A percentile compares a stretch with the other conserved stretches of the same genome.
Conservation (phyloP, 495 filamentous ascomycete genomes). For the Xylaria flabelliformis region DNA sequence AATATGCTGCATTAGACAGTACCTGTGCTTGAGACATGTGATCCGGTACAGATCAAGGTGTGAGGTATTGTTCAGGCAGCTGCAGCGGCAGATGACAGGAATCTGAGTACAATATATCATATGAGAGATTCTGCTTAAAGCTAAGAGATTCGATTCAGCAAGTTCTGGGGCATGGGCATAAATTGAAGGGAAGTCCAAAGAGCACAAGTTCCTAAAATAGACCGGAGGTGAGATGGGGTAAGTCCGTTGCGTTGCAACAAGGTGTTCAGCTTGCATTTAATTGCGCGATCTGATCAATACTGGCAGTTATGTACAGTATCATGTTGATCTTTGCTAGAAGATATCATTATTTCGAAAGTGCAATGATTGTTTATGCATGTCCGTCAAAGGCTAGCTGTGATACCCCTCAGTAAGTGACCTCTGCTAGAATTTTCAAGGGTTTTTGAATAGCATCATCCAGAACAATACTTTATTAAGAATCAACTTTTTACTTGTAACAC, state of each 20-base stretch:
- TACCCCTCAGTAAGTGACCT: not conserved
- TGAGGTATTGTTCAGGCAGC: not conserved
- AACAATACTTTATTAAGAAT: not conserved
- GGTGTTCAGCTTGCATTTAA: not conserved
- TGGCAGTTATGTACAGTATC: not conserved
- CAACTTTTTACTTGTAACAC: not conserved
- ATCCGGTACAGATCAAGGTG: not conserved
- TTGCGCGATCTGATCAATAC: not conserved
- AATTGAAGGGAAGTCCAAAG: not conserved
- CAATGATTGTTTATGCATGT: not conserved
- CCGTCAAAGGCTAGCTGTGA: not conserved
- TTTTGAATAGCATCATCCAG: not conserved
- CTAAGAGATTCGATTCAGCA: not conserved
- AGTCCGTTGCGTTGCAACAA: not conserved
- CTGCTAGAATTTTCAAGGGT: not conserved
- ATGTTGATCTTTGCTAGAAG: not conserved
- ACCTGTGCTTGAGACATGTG: not conserved
- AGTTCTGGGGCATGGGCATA: not conserved
- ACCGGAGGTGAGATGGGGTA: constrained; percentile 5
- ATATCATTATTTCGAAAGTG: not conserved
- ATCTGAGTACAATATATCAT: not conserved
- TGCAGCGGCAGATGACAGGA: not conserved
- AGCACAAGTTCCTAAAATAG: not conserved
- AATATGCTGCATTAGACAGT: not conserved
- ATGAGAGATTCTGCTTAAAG: not conserved